Conservation (phyloP, 805 yeast genomes). For the Metschnikowia sp. region DNA sequence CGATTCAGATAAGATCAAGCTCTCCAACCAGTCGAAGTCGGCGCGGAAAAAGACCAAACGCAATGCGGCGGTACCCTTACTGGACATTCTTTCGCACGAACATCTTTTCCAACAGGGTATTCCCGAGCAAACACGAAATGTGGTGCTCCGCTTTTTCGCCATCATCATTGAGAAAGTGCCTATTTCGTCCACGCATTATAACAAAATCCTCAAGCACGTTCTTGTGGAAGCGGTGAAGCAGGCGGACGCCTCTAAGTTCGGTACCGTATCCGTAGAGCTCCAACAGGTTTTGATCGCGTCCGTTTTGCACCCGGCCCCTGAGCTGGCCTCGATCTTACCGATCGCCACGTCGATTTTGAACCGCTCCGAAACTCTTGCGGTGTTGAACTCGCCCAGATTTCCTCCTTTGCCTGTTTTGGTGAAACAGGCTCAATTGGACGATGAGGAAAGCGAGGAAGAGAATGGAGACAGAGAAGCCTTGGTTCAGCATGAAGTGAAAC, state of each 20-base stretch:
- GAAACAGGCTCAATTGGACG: neutral
- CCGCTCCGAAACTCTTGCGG: constrained; percentile 50
- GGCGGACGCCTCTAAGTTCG: constrained; percentile 22
- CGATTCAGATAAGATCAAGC: constrained; percentile 3
- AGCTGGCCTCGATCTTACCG: constrained; percentile 65
- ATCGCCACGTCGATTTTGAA: constrained; percentile 55
- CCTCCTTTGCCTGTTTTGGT: constrained; percentile 42
- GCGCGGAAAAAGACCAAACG: constrained; percentile 40
- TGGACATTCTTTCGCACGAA: constrained; percentile 67
- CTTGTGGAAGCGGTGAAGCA: constrained; percentile 34
- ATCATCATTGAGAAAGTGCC: constrained; percentile 45
- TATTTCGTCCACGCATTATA: constrained; percentile 61
- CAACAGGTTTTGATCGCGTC: constrained; percentile 43
- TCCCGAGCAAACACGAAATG: constrained; percentile 31
- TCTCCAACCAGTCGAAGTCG: constrained; percentile 12
- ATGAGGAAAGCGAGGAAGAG: constrained; percentile 7
- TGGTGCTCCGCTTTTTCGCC: constrained; percentile 46
- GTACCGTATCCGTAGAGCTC: constrained; percentile 31
- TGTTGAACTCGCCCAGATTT: constrained; percentile 71
- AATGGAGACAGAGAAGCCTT: constrained; percentile 3
- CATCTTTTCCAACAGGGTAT: constrained; percentile 48
- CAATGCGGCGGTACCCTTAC: constrained; percentile 46
- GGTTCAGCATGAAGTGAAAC: neutral
- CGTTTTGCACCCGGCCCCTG: constrained; percentile 68
- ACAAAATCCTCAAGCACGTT: constrained; percentile 46